phyloP scores from a whole-genome alignment of 78 protist genomes.

The Trichosphaerium sp. region DNA sequence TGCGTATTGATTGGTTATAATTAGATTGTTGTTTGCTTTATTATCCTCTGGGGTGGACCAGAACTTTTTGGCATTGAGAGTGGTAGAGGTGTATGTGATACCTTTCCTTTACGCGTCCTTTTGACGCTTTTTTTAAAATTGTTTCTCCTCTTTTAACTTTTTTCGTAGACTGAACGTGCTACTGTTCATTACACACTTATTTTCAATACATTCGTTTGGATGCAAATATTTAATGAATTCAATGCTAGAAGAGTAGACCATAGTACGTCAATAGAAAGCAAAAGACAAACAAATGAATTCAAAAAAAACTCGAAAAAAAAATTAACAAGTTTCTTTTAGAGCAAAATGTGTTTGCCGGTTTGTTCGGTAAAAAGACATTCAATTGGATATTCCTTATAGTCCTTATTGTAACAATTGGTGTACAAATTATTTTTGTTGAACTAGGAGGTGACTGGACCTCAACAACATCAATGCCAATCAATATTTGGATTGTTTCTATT shows the following conservation, averaged over 20 bases:
- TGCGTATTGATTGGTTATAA: background rate
- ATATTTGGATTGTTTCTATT: slow-evolving; percentile 13
- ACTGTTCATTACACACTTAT: slow-evolving; percentile 44
- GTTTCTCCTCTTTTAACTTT: background rate
- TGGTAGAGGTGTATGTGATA: too few species aligned
- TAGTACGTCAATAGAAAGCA: background rate
- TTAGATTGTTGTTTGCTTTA: background rate
- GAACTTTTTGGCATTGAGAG: background rate
- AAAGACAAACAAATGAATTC: background rate
- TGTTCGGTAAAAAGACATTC: too few species aligned
- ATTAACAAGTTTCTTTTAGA: background rate
- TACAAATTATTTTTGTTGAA: slow-evolving; percentile 69
- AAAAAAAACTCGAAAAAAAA: slow-evolving; percentile 4
- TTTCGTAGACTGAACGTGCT: background rate
- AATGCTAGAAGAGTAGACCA: slow-evolving; percentile 55
- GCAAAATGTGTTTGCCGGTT: slow-evolving; percentile 7
- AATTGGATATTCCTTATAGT: slow-evolving; percentile 51
- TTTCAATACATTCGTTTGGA: slow-evolving; percentile 90
- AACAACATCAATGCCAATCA: background rate
- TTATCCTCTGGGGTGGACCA: slow-evolving; percentile 19
- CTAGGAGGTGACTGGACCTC: slow-evolving; percentile 45
- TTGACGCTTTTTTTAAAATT: background rate
- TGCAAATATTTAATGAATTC: slow-evolving; percentile 89
- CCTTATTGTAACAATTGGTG: slow-evolving; percentile 15
- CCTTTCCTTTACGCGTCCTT: background rate